Evolutionary conservation across 73 alveolate species (phyloP), one percentile per base, ranked within the genome.

Genomic region (Durusdinium trenchii): DNA sequence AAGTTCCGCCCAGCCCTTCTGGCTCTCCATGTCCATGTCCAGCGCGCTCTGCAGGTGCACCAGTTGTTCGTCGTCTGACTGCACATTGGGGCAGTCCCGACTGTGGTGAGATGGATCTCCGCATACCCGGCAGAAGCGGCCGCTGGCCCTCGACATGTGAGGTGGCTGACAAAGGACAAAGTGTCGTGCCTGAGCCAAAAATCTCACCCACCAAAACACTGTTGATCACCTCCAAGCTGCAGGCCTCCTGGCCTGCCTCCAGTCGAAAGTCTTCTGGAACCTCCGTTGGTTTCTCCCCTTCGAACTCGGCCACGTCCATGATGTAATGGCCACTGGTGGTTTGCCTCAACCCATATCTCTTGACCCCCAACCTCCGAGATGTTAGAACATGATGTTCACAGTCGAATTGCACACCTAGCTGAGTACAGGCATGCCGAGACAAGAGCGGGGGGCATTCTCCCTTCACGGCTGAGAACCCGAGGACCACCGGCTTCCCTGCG

Each of bases 401-500:
- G 16, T 78, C 87, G 5, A 78, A 45, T 38, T 3, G 7, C 36
- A 78, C 14, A 18, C 87, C 87, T 2, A 78, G 16, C 61, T 78
- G 87, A 78, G 62, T 78, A 30, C 87, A 78, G 6, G 87, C 87
- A 45, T 78, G 87, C 46, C 87, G 57, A 28, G 87, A 78, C 38
- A 78, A 30, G 9, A 78, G 61, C 0, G 87, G 87, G 30, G 87
- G 87, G 36, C 87, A 78, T 1, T 78, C 28, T 23, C 87, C 87
- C 3, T 38, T 38, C 26, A 78, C 87, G 1, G 46, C 87, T 6
- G 87, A 78, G 62, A 78, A 45, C 26, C 62, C 40, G 1, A 78
- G 3, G 0, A 36, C 87, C 2, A n/a, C n/a, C n/a, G n/a, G n/a
- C n/a, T n/a, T n/a, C n/a, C n/a, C n/a, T n/a, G n/a, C n/a, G n/a